Evolutionary conservation across 345 rosid genomes (phyloP), one percentile per base, ranked within the genome.

Genomic region (Citrus medica): DNA sequence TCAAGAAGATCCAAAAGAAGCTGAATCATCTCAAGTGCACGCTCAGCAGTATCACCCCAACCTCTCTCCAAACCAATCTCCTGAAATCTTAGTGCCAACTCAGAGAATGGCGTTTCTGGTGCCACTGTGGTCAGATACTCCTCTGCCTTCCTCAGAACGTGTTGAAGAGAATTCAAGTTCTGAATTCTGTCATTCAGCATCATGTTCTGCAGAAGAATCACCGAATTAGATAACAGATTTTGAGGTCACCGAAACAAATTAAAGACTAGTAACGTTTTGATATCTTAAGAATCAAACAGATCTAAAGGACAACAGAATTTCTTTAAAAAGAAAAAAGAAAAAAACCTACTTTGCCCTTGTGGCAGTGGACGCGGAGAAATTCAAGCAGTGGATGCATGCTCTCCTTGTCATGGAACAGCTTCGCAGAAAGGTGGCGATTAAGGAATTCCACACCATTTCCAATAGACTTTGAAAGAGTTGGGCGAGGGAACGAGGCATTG

Each of bases 381-480:
- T 92, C 94, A 35, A 95, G 97, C 69, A 95, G 82, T 1, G 95
- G 98, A 79, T 87, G 98, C 94, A 95, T 80, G 80, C 98, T 93
- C 79, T 95, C 98, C 84, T 92, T 95, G 90, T 93, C 97, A 83
- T 95, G 98, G 87, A 93, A 95, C 82, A 95, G 87, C 82, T 92
- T 95, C 1, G 98, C 98, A 0, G 98, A 95, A 53, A 95, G 97
- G 80, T 95, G 99, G 66, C 98, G 97, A 67, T 95, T 95, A 67
- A 95, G 99, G 87, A 95, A 95, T 87, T 95, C 97, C 38, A 95
- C 98, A 28, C 99, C 99, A 78, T 95, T 89, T 16, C 99, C 99
- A 8, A 95, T 93, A 69, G 90, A 95, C 79, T 93, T 93, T 0
- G 93, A 81, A 19, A 93, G 97, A 12, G 98, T 93, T 33, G 99